Conservation (phyloP, 495 filamentous ascomycete genomes). For the Aspergillus sparsus region DNA sequence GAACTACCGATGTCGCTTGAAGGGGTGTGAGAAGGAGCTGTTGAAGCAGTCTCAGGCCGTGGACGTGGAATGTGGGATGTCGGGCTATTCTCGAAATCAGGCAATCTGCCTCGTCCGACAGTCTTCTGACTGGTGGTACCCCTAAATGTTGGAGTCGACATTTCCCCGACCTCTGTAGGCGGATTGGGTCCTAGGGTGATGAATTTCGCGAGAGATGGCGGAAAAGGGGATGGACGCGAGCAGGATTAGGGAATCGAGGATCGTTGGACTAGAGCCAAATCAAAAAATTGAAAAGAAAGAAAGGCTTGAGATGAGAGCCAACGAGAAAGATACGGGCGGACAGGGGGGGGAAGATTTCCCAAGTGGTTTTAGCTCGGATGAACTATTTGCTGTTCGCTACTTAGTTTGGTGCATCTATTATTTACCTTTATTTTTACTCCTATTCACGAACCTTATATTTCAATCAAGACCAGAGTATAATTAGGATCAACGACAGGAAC, state of each 20-base stretch:
- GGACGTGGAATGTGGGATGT: constrained; percentile 82
- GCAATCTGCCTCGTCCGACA: constrained; percentile 64
- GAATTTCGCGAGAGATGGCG: constrained; percentile 17
- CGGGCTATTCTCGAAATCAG: constrained; percentile 67
- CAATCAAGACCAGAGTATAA: too few species aligned
- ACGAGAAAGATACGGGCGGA: constrained; percentile 26
- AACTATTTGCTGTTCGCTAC: constrained; percentile 26
- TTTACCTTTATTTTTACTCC: too few species aligned
- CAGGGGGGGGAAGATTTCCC: constrained; percentile 15
- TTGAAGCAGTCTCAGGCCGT: constrained; percentile 63
- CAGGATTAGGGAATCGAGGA: constrained; percentile 10
- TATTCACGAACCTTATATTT: too few species aligned
- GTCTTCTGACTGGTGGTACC: constrained; percentile 48
- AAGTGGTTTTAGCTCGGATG: constrained; percentile 21
- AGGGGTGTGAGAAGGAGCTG: constrained; percentile 69
- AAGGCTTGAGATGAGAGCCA: constrained; percentile 15
- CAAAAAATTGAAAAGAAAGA: constrained; percentile 19
- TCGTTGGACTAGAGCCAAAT: constrained; percentile 8
- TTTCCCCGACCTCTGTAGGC: constrained; percentile 32
- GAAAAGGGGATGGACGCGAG: constrained; percentile 17
- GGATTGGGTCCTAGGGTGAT: constrained; percentile 16
- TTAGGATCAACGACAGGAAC: too few species aligned
- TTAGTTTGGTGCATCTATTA: constrained; percentile 11
- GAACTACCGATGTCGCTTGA: constrained; percentile 50
- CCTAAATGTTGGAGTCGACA: constrained; percentile 60